Evolutionary conservation across 2,329 filamentous ascomycete genomes (phyloP).

Genomic region (Kalaharituber pfeilii): DNA sequence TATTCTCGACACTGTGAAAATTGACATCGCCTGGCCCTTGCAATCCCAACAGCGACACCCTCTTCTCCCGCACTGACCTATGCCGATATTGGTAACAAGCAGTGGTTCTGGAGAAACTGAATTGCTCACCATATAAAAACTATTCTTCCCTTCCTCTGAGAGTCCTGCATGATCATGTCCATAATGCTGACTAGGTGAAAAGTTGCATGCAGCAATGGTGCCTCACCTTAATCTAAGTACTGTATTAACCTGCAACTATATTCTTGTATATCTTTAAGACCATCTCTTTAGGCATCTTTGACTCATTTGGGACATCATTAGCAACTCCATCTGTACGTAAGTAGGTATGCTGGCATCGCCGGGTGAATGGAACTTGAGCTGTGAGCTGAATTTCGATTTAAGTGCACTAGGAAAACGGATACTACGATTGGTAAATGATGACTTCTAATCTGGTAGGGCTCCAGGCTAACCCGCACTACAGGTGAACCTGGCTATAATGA

Average conservation of each 20-base stretch:
- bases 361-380: slow-evolving; percentile 60
- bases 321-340: slow-evolving; percentile 76
- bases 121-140: slow-evolving; percentile 74
- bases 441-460: neutral
- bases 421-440: neutral
- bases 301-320: slow-evolving; percentile 52
- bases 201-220: too few relatives aligned
- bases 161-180: slow-evolving; percentile 97
- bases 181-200: slow-evolving; percentile 52
- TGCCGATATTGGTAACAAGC: slow-evolving; percentile 12
- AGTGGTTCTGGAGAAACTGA: too few relatives aligned
- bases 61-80: slow-evolving; percentile 73
- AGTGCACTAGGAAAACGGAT: slow-evolving; percentile 76
- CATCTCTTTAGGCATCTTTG: slow-evolving; percentile 49
- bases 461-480: too few relatives aligned
- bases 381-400: slow-evolving; percentile 77
- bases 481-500: too few relatives aligned
- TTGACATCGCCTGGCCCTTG: slow-evolving; percentile 74
- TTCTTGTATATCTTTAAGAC: slow-evolving; percentile 45
- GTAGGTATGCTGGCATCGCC: slow-evolving; percentile 65
- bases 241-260: slow-evolving; percentile 42
- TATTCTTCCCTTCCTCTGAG: slow-evolving; percentile 80
- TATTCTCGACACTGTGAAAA: slow-evolving; percentile 86
- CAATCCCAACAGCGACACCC: slow-evolving; percentile 77
- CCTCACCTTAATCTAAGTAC: too few relatives aligned